Evolutionary conservation across 2,329 filamentous ascomycete species (phyloP).

Genomic region (Orbilia brochopaga): DNA sequence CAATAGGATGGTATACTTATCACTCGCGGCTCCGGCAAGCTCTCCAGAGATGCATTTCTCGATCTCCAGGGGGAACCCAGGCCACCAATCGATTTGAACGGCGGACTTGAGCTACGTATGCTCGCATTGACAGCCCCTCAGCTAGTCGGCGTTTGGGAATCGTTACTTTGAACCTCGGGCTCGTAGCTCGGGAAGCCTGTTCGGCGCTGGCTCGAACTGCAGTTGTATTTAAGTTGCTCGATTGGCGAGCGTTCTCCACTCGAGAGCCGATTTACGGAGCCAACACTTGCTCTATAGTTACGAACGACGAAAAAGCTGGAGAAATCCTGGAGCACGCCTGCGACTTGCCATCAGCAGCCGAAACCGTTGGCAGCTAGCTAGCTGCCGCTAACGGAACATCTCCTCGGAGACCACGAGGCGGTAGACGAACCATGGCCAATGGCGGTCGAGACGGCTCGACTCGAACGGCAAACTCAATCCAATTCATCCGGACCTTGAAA

Average conservation of each 20-base stretch:
- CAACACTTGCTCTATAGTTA: background rate
- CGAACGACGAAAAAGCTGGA: constrained; percentile 26
- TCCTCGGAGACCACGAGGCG: background rate
- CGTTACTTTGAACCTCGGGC: background rate
- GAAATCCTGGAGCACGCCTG: constrained; percentile 15
- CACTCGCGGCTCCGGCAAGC: background rate
- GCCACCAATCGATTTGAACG: background rate
- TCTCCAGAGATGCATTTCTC: background rate
- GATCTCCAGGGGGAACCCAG: background rate
- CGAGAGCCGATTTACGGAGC: constrained; percentile 29
- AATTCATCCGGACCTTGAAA: constrained; percentile 46
- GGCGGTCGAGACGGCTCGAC: constrained; percentile 18
- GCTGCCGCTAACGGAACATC: constrained; percentile 36
- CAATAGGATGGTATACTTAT: background rate
- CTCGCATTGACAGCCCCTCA: constrained; percentile 2
- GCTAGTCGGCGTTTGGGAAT: background rate
- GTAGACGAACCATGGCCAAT: constrained; percentile 12
- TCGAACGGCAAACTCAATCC: constrained; percentile 13
- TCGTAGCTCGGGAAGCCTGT: background rate
- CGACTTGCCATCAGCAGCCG: background rate
- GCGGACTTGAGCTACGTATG: background rate
- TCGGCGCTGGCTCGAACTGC: background rate
- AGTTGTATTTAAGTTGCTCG: background rate
- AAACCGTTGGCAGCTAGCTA: background rate
- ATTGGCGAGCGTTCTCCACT: constrained; percentile 28